Evolutionary conservation across 164 flowering plant species (phyloP).

Genomic region (Magnolia sinica): DNA sequence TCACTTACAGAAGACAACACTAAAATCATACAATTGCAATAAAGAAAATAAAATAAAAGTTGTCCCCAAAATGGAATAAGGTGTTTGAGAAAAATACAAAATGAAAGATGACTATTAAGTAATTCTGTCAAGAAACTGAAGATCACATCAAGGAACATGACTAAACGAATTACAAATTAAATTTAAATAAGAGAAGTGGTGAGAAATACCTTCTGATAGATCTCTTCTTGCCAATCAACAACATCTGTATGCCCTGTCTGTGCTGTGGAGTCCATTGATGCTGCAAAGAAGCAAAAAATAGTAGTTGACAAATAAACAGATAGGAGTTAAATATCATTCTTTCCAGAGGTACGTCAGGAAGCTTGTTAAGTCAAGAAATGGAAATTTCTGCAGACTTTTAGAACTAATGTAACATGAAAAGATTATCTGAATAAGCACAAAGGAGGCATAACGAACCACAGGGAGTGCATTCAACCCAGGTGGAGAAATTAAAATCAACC

Average conservation of each 20-base stretch:
- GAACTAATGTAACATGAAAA: neutral
- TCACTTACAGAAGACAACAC: no score
- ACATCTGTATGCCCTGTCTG: constrained; percentile 54
- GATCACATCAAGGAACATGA: neutral
- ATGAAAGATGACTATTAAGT: no score
- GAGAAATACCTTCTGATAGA: constrained; percentile 60
- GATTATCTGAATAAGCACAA: neutral
- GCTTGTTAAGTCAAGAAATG: neutral
- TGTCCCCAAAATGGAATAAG: neutral
- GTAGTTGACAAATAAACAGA: neutral
- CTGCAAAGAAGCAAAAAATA: constrained; percentile 30
- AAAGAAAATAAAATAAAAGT: no score
- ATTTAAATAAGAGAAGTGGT: neutral
- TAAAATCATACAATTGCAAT: no score
- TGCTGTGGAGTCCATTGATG: constrained; percentile 60
- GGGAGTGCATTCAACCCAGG: neutral
- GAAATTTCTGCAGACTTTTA: neutral
- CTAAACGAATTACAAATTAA: neutral
- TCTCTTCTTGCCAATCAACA: constrained; percentile 83
- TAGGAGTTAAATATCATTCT: neutral
- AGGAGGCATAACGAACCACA: neutral
- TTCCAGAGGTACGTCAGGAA: neutral
- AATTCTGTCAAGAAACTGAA: neutral
- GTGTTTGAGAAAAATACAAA: neutral
- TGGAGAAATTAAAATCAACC: neutral